A percentile compares a stretch with the other conserved stretches of the same genome.
These are phyloP conservation scores for Cucumis sativus DNA, from an alignment of 306 rosid genomes.

Conservation along the genomic window Cucumber_9930_V3 NC_026657.2:27903501-27904000, in stretches of 20 bases:
- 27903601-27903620: constrained; percentile 45
- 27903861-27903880: neutral
- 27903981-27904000: neutral
- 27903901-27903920: neutral
- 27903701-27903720: constrained; percentile 24
- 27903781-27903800: constrained; percentile 61
- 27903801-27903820: neutral
- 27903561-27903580: constrained; percentile 29
- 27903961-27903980: neutral
- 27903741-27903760: constrained; percentile 38
- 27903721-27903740: constrained; percentile 18
- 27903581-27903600: constrained; percentile 87
- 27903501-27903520: neutral
- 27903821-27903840: neutral
- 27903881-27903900: neutral
- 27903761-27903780: constrained; percentile 22
- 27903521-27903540: neutral
- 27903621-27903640: constrained; percentile 20
- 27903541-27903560: constrained; percentile 7
- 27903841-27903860: neutral
- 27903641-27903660: constrained; percentile 15
- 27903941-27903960: neutral
- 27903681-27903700: constrained; percentile 15
- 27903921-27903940: neutral
- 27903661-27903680: constrained; percentile 7